A percentile compares a stretch with the other conserved stretches of the same genome.
phyloP scores from a whole-genome alignment of 1,284 basidiomycete genomes.

The Trichosporon sp. region DNA sequence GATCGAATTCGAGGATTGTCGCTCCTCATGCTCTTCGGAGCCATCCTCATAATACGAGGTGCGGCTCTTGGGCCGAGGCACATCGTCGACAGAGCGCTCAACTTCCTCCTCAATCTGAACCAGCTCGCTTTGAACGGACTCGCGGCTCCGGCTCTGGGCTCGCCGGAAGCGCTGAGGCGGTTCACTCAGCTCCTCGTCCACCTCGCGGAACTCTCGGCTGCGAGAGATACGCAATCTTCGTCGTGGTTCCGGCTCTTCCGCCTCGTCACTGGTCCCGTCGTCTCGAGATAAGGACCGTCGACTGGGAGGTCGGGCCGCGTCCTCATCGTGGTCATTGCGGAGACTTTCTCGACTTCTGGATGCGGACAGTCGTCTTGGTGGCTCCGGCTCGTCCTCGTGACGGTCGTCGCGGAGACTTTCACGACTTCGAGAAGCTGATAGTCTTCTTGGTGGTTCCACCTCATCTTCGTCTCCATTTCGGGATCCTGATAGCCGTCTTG shows the following conservation, averaged over 20 bases:
- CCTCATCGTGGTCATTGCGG: no score
- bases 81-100: constrained; percentile 25
- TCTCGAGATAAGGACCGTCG: no score
- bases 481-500: no score
- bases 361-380: background rate
- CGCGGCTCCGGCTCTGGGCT: background rate
- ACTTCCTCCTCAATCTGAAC: constrained; percentile 7
- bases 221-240: background rate
- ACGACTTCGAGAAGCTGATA: background rate
- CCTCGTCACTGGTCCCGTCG: no score
- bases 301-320: no score
- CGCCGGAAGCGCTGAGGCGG: background rate
- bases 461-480: no score
- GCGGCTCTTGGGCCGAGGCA: no score
- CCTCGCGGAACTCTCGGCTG: background rate
- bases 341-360: background rate
- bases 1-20: background rate
- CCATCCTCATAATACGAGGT: background rate
- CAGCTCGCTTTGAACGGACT: no score
- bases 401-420: background rate
- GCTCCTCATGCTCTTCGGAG: background rate
- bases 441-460: no score
- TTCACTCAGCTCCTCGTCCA: background rate
- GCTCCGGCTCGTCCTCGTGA: background rate
- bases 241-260: background rate